Percentiles rank a stretch among this genome's conserved stretches.
Evolutionary conservation across 2,329 filamentous ascomycete species (phyloP).

Genomic region (Kalaharituber pfeilii): DNA sequence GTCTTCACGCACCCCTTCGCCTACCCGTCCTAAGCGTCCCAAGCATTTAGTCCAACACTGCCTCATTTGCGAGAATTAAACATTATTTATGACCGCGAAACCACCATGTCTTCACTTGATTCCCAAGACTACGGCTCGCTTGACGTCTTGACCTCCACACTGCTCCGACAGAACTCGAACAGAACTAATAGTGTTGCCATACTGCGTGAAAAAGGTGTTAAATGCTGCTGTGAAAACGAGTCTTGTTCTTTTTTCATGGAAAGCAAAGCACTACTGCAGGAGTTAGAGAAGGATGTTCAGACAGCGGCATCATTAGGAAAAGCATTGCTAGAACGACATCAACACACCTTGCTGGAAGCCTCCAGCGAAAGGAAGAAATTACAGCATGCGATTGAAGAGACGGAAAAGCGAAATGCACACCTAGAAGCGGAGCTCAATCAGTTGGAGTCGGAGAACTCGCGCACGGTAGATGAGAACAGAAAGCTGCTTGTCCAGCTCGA

Average conservation of each 20-base stretch:
- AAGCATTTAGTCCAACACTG: too few species aligned
- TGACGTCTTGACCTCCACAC: constrained; percentile 11
- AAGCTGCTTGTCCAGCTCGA: constrained; percentile 70
- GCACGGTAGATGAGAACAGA: constrained; percentile 67
- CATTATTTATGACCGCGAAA: constrained; percentile 5
- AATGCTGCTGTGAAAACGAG: constrained; percentile 70
- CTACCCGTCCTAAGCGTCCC: too few species aligned
- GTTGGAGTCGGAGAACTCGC: constrained; percentile 59
- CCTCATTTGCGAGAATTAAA: constrained; percentile 2
- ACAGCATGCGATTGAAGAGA: constrained; percentile 41
- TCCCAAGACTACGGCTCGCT: constrained; percentile 11
- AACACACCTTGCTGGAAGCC: constrained; percentile 83
- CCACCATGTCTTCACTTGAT: constrained; percentile 3
- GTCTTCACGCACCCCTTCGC: too few species aligned
- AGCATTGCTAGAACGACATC: constrained; percentile 81
- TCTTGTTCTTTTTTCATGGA: constrained; percentile 68
- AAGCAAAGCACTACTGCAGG: constrained; percentile 60
- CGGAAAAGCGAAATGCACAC: constrained; percentile 31
- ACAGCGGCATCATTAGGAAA: constrained; percentile 76
- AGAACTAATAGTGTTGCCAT: background rate
- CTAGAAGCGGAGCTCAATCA: constrained; percentile 57
- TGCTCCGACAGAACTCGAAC: constrained; percentile 7
- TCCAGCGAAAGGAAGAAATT: constrained; percentile 67
- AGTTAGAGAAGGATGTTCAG: constrained; percentile 71
- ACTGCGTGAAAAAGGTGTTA: constrained; percentile 10